phyloP scores from a whole-genome alignment of 805 yeast genomes.

The Kodamaea lidongshanica region DNA sequence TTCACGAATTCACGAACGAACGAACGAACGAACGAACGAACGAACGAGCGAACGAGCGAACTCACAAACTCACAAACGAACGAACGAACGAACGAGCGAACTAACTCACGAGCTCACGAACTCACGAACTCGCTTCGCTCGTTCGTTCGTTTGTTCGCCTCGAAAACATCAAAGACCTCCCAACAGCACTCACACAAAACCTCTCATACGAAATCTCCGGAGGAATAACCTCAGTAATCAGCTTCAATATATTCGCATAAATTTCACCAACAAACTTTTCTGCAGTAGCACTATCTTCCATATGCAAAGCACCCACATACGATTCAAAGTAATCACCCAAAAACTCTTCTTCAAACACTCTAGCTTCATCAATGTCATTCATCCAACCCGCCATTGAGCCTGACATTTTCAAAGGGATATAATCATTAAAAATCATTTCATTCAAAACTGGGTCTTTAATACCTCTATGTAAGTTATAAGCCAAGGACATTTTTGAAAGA shows the following conservation, averaged over 20 bases:
- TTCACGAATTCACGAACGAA: too few species aligned
- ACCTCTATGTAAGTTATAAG: slow-evolving; percentile 31
- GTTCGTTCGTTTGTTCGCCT: too few species aligned
- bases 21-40: too few species aligned
- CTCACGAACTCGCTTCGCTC: too few species aligned
- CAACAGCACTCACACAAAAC: slow-evolving; percentile 31
- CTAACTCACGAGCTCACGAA: too few species aligned
- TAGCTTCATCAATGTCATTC: slow-evolving; percentile 12
- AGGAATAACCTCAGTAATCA: slow-evolving; percentile 16
- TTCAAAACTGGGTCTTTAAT: slow-evolving; percentile 25
- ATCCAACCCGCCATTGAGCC: slow-evolving; percentile 8
- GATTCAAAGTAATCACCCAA: slow-evolving; percentile 38
- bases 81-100: too few species aligned
- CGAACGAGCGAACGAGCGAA: too few species aligned
- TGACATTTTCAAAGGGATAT: slow-evolving; percentile 18
- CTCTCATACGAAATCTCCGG: slow-evolving; percentile 20
- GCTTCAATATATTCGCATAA: slow-evolving; percentile 25
- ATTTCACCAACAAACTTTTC: slow-evolving; percentile 28
- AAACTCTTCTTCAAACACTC: slow-evolving; percentile 35
- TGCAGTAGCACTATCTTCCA: slow-evolving; percentile 34
- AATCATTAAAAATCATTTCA: slow-evolving; percentile 18
- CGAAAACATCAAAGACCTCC: slow-evolving; percentile 18
- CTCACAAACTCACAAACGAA: too few species aligned
- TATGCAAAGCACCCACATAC: slow-evolving; percentile 36
- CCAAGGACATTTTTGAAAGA: slow-evolving; percentile 28